Conservation (phyloP, 2,329 filamentous ascomycete genomes). For the Teratosphaeria epicoccoides region DNA sequence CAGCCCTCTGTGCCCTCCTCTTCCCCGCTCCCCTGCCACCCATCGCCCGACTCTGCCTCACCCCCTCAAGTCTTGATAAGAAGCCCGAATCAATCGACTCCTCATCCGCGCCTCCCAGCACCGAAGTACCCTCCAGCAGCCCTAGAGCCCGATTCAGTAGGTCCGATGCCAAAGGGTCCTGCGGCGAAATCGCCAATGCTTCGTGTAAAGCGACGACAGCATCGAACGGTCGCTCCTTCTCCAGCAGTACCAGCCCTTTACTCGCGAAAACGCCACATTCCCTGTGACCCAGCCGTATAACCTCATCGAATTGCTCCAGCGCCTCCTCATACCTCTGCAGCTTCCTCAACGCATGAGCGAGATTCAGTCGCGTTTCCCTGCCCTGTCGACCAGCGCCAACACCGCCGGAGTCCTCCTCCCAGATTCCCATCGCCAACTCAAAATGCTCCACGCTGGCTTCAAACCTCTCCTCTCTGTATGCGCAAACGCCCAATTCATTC, state of each 20-base stretch:
- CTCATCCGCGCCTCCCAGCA: constrained; percentile 38
- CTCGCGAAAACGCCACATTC: constrained; percentile 69
- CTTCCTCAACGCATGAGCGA: constrained; percentile 77
- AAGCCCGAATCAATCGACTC: constrained; percentile 19
- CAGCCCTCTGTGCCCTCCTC: background rate
- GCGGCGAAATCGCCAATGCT: constrained; percentile 65
- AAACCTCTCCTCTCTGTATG: constrained; percentile 78
- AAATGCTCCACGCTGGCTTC: constrained; percentile 70
- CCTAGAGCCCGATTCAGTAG: constrained; percentile 61
- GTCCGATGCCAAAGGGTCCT: constrained; percentile 73
- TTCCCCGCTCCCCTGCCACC: background rate
- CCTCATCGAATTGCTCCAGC: constrained; percentile 73
- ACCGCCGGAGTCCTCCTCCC: constrained; percentile 48
- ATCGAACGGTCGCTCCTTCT: constrained; percentile 62
- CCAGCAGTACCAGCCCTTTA: constrained; percentile 74
- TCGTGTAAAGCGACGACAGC: constrained; percentile 78
- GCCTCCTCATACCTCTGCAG: constrained; percentile 59
- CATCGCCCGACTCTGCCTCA: constrained; percentile 2
- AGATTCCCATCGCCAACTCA: constrained; percentile 59
- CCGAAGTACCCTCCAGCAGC: constrained; percentile 43
- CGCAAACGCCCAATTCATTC: constrained; percentile 93
- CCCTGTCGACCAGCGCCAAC: constrained; percentile 64
- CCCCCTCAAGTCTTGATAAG: constrained; percentile 8
- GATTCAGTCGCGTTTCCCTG: constrained; percentile 74
- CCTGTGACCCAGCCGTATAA: constrained; percentile 66